Percentiles rank a stretch among this genome's conserved stretches.
Conservation (phyloP, 1,139 yeast species). For the Nematodospora anomalae region DNA sequence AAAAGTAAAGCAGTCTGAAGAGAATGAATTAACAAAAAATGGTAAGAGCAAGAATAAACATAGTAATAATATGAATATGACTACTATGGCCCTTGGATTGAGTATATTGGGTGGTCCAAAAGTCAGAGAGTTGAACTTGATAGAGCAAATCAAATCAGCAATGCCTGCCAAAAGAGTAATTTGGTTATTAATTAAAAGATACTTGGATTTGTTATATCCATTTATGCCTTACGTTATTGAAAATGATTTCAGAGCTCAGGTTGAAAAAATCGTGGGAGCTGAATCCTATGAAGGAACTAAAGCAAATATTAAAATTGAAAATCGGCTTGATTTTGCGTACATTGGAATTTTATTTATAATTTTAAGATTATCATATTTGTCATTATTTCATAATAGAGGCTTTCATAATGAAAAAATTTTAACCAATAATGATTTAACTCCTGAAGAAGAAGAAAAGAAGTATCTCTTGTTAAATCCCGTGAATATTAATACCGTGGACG, state of each 20-base stretch:
- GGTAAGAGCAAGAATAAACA: background rate
- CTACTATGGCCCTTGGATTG: conserved; percentile 23
- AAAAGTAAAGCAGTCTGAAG: conserved; percentile 35
- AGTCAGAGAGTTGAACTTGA: conserved; percentile 26
- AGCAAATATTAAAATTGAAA: conserved; percentile 20
- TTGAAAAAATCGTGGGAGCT: conserved; percentile 28
- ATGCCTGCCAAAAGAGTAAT: conserved; percentile 30
- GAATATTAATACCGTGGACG: conserved; percentile 25
- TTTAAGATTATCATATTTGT: conserved; percentile 32
- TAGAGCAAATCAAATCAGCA: conserved; percentile 28
- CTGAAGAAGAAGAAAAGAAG: conserved; percentile 29
- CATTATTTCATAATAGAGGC: conserved; percentile 35
- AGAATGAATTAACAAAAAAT: conserved; percentile 22
- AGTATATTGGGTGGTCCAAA: conserved; percentile 25
- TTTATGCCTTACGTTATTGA: conserved; percentile 35
- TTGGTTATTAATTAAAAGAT: conserved; percentile 29
- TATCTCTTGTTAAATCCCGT: conserved; percentile 31
- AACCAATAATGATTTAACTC: conserved; percentile 17
- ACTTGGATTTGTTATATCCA: conserved; percentile 28
- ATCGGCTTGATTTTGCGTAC: conserved; percentile 32
- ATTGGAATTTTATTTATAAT: conserved; percentile 33
- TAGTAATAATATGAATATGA: conserved; percentile 14
- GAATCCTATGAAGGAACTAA: conserved; percentile 19
- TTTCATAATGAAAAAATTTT: conserved; percentile 28
- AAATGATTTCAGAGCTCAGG: conserved; percentile 20